Evolutionary conservation across 2,329 filamentous ascomycete genomes (phyloP).

Genomic region (Ceratocystis variospora): DNA sequence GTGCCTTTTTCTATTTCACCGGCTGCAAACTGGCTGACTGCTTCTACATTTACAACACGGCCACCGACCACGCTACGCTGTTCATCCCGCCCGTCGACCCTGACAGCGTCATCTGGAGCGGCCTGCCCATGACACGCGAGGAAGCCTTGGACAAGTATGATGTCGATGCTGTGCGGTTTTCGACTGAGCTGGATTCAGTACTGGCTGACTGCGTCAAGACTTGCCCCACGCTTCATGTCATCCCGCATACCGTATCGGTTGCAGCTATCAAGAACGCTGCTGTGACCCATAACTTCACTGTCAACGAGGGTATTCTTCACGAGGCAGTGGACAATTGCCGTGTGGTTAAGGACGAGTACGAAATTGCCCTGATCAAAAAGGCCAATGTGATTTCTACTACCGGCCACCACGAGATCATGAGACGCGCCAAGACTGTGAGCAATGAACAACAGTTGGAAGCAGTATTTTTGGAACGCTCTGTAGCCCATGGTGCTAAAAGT

Average conservation of each 20-base stretch:
- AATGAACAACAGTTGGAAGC: slow-evolving; percentile 79
- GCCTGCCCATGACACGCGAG: slow-evolving; percentile 61
- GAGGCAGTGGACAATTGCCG: slow-evolving; percentile 54
- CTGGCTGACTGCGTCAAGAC: slow-evolving; percentile 38
- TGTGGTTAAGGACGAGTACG: slow-evolving; percentile 60
- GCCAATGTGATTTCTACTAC: slow-evolving; percentile 57
- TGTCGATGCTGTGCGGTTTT: slow-evolving; percentile 62
- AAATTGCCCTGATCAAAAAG: slow-evolving; percentile 57
- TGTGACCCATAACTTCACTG: slow-evolving; percentile 43
- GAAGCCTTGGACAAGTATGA: slow-evolving; percentile 69
- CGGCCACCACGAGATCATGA: slow-evolving; percentile 50
- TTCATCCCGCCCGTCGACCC: slow-evolving; percentile 83
- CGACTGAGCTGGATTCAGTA: slow-evolving; percentile 61
- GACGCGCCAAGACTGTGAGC: slow-evolving; percentile 46
- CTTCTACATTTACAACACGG: slow-evolving; percentile 67
- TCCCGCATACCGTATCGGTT: slow-evolving; percentile 62
- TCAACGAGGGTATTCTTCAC: slow-evolving; percentile 42
- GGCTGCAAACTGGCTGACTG: slow-evolving; percentile 71
- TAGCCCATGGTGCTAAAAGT: slow-evolving; percentile 60
- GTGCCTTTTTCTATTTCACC: slow-evolving; percentile 89
- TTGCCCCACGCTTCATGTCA: slow-evolving; percentile 52
- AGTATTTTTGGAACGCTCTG: slow-evolving; percentile 61
- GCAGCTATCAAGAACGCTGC: slow-evolving; percentile 59
- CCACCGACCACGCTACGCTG: slow-evolving; percentile 58
- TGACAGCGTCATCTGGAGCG: slow-evolving; percentile 88